A percentile compares a stretch with the other conserved stretches of the same genome.
phyloP scores from a whole-genome alignment of 139 green algal species.

The Nannochloris sp. region DNA sequence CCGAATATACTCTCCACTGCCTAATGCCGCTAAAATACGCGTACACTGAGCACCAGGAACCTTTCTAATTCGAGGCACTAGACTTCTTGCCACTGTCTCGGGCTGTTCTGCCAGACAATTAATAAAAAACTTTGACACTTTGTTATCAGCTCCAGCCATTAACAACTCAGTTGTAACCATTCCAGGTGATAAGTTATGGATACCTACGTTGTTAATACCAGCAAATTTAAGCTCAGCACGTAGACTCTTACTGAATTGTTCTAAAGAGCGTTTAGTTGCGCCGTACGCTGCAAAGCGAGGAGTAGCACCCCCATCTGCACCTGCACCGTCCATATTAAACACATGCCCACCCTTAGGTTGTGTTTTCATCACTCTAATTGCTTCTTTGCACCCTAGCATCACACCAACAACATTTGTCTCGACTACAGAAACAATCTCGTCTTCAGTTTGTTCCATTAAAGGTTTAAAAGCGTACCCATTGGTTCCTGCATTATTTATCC shows the following conservation, averaged over 20 bases:
- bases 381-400: constrained; percentile 85
- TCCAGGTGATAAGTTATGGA: constrained; percentile 82
- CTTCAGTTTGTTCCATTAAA: constrained; percentile 53
- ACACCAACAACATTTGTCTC: constrained; percentile 87
- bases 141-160: constrained; percentile 69
- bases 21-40: constrained; percentile 61
- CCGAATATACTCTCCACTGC: constrained; percentile 2
- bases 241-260: constrained; percentile 70
- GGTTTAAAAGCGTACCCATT: constrained; percentile 81
- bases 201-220: constrained; percentile 58
- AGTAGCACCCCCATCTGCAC: constrained; percentile 65
- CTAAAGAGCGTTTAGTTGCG: constrained; percentile 83
- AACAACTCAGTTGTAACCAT: constrained; percentile 96
- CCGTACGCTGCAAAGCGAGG: constrained; percentile 90
- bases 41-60: constrained; percentile 33
- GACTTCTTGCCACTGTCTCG: constrained; percentile 52
- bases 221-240: constrained; percentile 36
- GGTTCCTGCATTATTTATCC: constrained; percentile 71
- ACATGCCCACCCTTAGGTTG: constrained; percentile 78
- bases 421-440: constrained; percentile 74
- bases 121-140: constrained; percentile 88
- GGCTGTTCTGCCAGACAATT: constrained; percentile 83
- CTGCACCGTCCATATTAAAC: constrained; percentile 91
- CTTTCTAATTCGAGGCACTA: constrained; percentile 76
- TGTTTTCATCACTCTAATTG: constrained; percentile 76